Evolutionary conservation across 352 stramenopile species (phyloP).

Genomic region (Globisporangium alternatum): DNA sequence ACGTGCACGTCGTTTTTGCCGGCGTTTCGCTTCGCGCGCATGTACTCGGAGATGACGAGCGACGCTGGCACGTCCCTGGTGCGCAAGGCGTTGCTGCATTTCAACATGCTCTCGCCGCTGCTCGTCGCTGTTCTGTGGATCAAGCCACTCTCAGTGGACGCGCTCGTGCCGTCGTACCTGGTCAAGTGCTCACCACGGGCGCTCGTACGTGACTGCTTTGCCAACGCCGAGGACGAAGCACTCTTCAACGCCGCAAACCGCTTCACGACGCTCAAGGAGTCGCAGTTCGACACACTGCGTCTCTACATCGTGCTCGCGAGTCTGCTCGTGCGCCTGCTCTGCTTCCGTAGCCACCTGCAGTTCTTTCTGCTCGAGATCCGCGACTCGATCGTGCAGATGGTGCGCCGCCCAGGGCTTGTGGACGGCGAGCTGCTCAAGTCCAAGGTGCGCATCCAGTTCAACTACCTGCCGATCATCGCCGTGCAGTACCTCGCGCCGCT

Average conservation of each 20-base stretch:
- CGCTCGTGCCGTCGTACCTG: slow-evolving; percentile 45
- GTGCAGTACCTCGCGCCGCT: slow-evolving; percentile 75
- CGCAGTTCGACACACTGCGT: slow-evolving; percentile 50
- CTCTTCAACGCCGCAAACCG: slow-evolving; percentile 8
- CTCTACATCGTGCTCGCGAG: slow-evolving; percentile 50
- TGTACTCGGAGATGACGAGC: slow-evolving; percentile 71
- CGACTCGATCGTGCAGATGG: slow-evolving; percentile 56
- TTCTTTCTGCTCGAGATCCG: slow-evolving; percentile 76
- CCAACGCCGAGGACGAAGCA: slow-evolving; percentile 27
- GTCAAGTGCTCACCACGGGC: slow-evolving; percentile 43
- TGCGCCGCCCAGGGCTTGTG: slow-evolving; percentile 47
- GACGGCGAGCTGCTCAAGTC: slow-evolving; percentile 59
- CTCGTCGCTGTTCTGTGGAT: slow-evolving; percentile 56
- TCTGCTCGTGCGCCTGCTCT: slow-evolving; percentile 45
- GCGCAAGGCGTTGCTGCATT: slow-evolving; percentile 55
- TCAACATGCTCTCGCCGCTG: slow-evolving; percentile 69
- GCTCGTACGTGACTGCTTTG: slow-evolving; percentile 55
- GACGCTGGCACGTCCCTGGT: slow-evolving; percentile 27
- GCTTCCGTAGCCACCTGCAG: slow-evolving; percentile 67
- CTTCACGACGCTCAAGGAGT: slow-evolving; percentile 39
- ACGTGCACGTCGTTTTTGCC: slow-evolving; percentile 65
- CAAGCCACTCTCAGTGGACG: slow-evolving; percentile 39
- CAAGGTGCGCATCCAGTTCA: slow-evolving; percentile 79
- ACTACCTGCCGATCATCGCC: slow-evolving; percentile 76
- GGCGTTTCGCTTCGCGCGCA: slow-evolving; percentile 73